Evolutionary conservation across 2,329 filamentous ascomycete genomes (phyloP).

Genomic region (Sphaceloma murrayae): DNA sequence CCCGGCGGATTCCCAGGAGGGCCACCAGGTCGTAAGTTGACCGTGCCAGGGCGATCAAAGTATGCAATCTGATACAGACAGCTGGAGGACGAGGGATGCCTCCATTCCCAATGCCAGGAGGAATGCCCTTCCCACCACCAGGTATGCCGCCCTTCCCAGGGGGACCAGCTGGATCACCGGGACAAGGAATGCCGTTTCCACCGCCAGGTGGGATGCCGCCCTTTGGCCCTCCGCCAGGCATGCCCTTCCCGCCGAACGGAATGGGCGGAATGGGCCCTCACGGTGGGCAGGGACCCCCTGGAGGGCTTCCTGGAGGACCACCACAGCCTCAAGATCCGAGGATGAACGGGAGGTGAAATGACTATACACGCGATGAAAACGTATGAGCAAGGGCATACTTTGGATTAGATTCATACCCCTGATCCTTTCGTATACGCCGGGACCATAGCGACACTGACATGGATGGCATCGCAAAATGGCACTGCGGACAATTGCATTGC

Average conservation of each 20-base stretch:
- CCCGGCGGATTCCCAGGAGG: slow-evolving; percentile 34
- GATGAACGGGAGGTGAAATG: slow-evolving; percentile 12
- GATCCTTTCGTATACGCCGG: no score
- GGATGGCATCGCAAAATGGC: no score
- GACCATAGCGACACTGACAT: no score
- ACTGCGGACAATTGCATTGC: no score
- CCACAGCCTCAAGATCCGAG: slow-evolving; percentile 14
- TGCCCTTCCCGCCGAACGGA: slow-evolving; percentile 30
- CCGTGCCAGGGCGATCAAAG: not conserved
- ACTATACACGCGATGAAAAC: not conserved
- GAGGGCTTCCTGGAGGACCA: slow-evolving; percentile 17
- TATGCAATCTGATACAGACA: slow-evolving; percentile 5
- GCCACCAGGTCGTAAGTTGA: slow-evolving; percentile 19
- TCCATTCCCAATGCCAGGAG: slow-evolving; percentile 29
- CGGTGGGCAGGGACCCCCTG: slow-evolving; percentile 20
- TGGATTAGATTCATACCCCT: no score
- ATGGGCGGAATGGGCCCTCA: slow-evolving; percentile 22
- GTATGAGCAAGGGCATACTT: not conserved
- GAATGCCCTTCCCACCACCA: slow-evolving; percentile 30
- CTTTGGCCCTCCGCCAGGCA: slow-evolving; percentile 23
- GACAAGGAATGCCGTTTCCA: slow-evolving; percentile 24
- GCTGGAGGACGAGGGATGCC: slow-evolving; percentile 26
- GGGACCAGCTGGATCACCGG: slow-evolving; percentile 24
- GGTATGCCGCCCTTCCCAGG: slow-evolving; percentile 20
- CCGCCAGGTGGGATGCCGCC: slow-evolving; percentile 21